These are phyloP conservation scores for Backusella liffmaniae DNA, from an alignment of 192 early-diverging fungal species.

Conservation along the genomic window DNA sequence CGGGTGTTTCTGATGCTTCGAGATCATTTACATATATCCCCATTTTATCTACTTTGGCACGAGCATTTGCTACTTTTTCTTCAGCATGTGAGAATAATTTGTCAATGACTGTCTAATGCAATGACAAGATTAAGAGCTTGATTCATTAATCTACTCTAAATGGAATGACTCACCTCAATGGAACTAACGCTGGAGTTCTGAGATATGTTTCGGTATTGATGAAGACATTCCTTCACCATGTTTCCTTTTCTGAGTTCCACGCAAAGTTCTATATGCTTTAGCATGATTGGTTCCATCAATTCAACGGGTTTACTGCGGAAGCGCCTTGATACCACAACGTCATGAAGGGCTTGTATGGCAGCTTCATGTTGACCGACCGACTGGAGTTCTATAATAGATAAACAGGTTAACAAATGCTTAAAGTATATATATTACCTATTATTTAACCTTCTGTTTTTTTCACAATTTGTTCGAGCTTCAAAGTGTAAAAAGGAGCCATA, in stretches of 20 bases:
- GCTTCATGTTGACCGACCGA: constrained; percentile 82
- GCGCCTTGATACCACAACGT: constrained; percentile 88
- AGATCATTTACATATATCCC: constrained; percentile 90
- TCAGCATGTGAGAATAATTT: constrained; percentile 85
- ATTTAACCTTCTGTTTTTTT: constrained; percentile 77
- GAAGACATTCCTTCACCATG: constrained; percentile 90
- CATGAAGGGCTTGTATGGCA: constrained; percentile 86
- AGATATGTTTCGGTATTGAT: constrained; percentile 97
- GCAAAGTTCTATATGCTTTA: constrained; percentile 88
- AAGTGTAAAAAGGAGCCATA: constrained; percentile 53
- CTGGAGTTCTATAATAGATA: constrained; percentile 59
- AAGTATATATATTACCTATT: neutral
- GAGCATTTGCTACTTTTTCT: constrained; percentile 83
- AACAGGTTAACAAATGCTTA: neutral
- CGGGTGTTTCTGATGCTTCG: constrained; percentile 94
- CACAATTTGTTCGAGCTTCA: constrained; percentile 78
- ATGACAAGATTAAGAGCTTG: neutral
- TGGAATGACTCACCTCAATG: constrained; percentile 62
- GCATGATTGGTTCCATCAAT: constrained; percentile 88
- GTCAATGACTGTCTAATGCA: constrained; percentile 71
- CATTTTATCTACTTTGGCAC: constrained; percentile 88
- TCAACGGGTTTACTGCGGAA: constrained; percentile 76
- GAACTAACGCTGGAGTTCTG: constrained; percentile 89
- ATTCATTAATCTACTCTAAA: neutral
- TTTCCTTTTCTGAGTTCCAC: constrained; percentile 86